A percentile compares a stretch with the other conserved stretches of the same genome.
phyloP scores from a whole-genome alignment of 257 asterid species.

The Nicotiana paniculata region DNA sequence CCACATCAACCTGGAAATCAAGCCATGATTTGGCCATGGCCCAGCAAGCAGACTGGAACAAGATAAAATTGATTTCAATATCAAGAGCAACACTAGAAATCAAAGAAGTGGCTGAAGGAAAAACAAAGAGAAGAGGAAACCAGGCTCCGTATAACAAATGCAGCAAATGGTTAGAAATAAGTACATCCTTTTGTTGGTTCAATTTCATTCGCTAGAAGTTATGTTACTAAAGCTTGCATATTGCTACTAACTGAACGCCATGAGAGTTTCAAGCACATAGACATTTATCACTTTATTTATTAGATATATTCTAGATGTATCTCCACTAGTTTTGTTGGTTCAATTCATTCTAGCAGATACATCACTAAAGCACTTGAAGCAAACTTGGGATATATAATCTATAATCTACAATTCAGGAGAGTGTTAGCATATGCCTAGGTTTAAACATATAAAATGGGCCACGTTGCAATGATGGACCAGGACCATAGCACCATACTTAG shows the following conservation, averaged over 20 bases:
- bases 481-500: neutral
- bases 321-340: neutral
- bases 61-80: constrained; percentile 11
- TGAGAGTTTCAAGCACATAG: neutral
- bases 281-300: neutral
- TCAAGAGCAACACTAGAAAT: neutral
- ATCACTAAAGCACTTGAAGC: neutral
- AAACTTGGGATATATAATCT: neutral
- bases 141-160: neutral
- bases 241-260: neutral
- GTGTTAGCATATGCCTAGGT: neutral
- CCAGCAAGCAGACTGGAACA: constrained; percentile 98
- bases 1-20: constrained; percentile 82
- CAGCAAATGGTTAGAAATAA: neutral
- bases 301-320: neutral
- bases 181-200: neutral
- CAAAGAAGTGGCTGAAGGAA: neutral
- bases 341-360: neutral
- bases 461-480: neutral
- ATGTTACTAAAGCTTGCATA: neutral
- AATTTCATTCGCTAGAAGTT: neutral
- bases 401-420: neutral
- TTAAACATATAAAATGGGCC: neutral
- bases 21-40: constrained; percentile 99
- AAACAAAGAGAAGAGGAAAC: neutral